Base-by-base conservation (phyloP, 805 yeast species). In the Ogataea corticis region DNA sequence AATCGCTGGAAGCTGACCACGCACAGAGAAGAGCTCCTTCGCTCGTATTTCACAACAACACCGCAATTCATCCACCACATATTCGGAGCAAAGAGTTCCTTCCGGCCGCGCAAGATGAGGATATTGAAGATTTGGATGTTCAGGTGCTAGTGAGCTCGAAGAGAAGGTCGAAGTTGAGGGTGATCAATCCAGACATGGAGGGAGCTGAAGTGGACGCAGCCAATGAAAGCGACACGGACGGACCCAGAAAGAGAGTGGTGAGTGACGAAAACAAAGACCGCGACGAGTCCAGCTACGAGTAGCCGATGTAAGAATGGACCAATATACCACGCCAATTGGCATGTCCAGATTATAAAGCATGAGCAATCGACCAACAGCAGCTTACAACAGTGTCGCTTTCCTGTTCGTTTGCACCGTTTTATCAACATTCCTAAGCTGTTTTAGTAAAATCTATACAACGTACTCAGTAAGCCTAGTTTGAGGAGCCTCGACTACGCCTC, bases 101-200 rank as follows among this genome's bases (percentile, higher is more conserved):
- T 33, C 47, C 58, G 38, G 13, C 11, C 13, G 14, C 73, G 41
- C 70, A 63, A 18, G 73, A 69, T 30, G 71, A 72, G 16, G 65
- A 73, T 12, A 73, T 78, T 44, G 72, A 71, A 15, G 68, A 71
- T 25, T 58, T 82, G 52, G 90, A 85, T 51, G 91, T 83, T 2
- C 91, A 85, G 61, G 85, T 85, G 7, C 63, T 85, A 48, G 89
- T 85, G 7, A 77, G 85, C 48, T 79, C 86, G 13, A 79, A 77
- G 57, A 68, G 89, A 52, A 67, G 87, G 46, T 73, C 84, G 1
- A 73, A 75, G 42, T 66, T 85, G 35, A 62, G 85, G 29, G 79
- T 85, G 30, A 72, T 79, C 38, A 85, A 85, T 56, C 91, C 91
- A 0, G 50, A 50, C 42, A 44, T 44, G 2, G 46, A 44, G 15